A percentile compares a stretch with the other conserved stretches of the same genome.
Conservation (phyloP, 2,329 filamentous ascomycete genomes). For the Meredithiella fracta region DNA sequence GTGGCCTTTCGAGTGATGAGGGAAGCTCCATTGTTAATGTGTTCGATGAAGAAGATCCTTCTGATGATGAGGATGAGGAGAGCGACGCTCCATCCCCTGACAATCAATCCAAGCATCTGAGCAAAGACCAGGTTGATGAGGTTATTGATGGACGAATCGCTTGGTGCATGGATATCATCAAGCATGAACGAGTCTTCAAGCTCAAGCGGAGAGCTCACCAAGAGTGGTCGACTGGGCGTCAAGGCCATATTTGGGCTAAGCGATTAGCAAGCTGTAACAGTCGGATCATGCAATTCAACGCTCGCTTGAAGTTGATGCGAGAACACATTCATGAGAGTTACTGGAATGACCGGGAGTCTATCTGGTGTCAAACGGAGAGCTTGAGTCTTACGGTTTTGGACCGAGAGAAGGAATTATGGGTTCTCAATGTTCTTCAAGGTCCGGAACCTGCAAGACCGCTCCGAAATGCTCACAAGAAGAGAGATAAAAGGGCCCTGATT, state of each 20-base stretch:
- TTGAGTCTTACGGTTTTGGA: conserved; percentile 51
- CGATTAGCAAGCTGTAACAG: conserved; percentile 25
- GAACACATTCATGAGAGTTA: conserved; percentile 33
- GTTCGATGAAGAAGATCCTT: not conserved
- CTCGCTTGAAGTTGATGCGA: conserved; percentile 39
- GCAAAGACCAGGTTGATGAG: conserved; percentile 4
- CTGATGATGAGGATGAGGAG: not conserved
- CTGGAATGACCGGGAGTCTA: conserved; percentile 35
- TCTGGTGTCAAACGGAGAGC: conserved; percentile 38
- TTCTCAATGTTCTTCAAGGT: conserved; percentile 29
- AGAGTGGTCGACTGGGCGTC: conserved; percentile 9
- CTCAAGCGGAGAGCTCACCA: conserved; percentile 10
- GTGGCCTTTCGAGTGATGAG: conserved; percentile 12
- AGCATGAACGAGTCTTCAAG: conserved; percentile 7
- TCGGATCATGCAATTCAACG: conserved; percentile 26
- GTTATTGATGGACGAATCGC: conserved; percentile 12
- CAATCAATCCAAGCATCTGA: not conserved
- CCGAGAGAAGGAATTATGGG: conserved; percentile 36
- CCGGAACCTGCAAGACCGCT: conserved; percentile 15
- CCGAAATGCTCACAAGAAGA: too few relatives aligned
- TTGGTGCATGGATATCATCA: conserved; percentile 5
- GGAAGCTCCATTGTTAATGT: conserved; percentile 9
- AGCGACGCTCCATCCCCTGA: conserved; percentile 13
- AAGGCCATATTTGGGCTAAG: not conserved
- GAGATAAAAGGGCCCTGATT: too few relatives aligned